Evolutionary conservation across 2,329 filamentous ascomycete species (phyloP), one percentile per base, ranked within the genome.

Genomic region (Stenocarpella maydis): DNA sequence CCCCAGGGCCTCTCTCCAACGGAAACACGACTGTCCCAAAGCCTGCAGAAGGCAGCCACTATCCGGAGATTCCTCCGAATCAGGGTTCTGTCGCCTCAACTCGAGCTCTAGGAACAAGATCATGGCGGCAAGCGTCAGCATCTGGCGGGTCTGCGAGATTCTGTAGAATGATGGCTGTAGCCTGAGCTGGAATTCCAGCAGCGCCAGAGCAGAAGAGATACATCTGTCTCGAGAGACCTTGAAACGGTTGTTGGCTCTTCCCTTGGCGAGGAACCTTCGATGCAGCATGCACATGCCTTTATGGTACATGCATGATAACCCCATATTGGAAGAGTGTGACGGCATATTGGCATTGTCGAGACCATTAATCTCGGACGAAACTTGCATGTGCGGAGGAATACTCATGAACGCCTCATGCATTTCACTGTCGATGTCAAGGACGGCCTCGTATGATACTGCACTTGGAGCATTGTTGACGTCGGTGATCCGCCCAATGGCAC

Each of bases 251-350:
- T 74, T 69, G 34, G 7, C 26, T 19, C 65, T 41, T 12, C 43
- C 66, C 39, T 65, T 71, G 50, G 80, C 79, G 39, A 86, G 79
- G 74, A 83, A 86, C 21, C 82, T 82, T 26, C 84, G 79, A 71
- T 87, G 85, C 19, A 87, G 76, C 3, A 84, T 80, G 72, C 83
- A 85, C 47, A 85, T 79, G 5, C 82, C 84, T 71, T 84, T 84
- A 37, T 86, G 78, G 70, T 84, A 86, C n/a, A 86, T 78, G 64
- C 85, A 78, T 43, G 86, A 81, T 6, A 87, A 75, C 79, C 74
- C 85, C 81, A 65, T 3, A 39, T 79, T 78, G 19, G 80, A 79
- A 3, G 81, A 82, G 55, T 85, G 21, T 19, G 84, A 82, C 0
- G 78, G 37, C 31, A 47, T 26, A 14, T 39, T 47, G 41, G 65